phyloP scores from a whole-genome alignment of 139 green algal genomes.

The Spirogloea muscicola region DNA sequence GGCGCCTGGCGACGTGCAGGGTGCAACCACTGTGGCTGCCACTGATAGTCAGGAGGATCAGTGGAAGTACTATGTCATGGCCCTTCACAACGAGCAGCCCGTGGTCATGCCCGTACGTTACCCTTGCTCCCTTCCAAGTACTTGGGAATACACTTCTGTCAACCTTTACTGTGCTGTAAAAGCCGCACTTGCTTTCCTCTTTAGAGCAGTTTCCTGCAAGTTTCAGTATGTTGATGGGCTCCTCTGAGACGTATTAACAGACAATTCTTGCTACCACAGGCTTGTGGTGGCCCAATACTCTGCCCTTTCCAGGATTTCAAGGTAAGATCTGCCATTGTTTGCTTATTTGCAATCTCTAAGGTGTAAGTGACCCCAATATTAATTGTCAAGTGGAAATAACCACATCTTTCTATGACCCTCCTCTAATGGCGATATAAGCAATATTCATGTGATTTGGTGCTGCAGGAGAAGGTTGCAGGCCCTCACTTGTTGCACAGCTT shows the following conservation, averaged over 20 bases:
- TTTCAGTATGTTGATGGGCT: background rate
- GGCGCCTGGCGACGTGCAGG: too few relatives aligned
- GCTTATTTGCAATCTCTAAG: background rate
- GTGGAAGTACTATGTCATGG: too few relatives aligned
- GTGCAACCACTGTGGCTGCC: too few relatives aligned
- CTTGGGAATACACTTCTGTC: background rate
- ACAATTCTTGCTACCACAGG: conserved; percentile 6
- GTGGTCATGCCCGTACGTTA: conserved; percentile 28
- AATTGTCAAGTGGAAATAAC: conserved; percentile 3
- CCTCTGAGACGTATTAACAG: background rate
- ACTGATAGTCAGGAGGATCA: too few relatives aligned
- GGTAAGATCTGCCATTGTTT: conserved; percentile 2
- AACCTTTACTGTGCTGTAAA: background rate
- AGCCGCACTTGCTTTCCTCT: background rate
- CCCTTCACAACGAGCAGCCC: conserved; percentile 31
- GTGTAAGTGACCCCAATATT: background rate
- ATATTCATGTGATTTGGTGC: background rate
- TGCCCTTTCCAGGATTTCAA: conserved; percentile 30
- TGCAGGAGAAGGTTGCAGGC: conserved; percentile 12
- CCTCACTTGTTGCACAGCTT: conserved; percentile 13
- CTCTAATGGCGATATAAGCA: background rate
- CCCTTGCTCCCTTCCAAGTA: too few relatives aligned
- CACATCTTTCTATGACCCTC: background rate
- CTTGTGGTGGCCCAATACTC: conserved; percentile 23
- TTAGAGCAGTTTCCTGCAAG: background rate